Evolutionary conservation across 352 stramenopile species (phyloP), one percentile per base, ranked within the genome.

Genomic region (Globisporangium middletonii): DNA sequence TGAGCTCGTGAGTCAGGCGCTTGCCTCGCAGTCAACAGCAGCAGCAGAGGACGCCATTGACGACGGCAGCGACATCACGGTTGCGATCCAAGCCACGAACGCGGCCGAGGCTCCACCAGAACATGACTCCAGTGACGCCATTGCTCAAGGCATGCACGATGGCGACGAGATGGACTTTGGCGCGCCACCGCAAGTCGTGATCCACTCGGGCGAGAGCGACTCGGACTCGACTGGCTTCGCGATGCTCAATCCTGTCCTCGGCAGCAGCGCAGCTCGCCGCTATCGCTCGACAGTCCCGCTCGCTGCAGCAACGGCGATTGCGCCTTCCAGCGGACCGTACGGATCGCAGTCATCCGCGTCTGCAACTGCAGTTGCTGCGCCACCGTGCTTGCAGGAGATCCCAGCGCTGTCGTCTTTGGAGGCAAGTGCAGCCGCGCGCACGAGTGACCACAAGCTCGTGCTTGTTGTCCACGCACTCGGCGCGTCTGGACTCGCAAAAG

Each of bases 151-250:
- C 9, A 2, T 37, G 16, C 16, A 35, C 3, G 53, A 52, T 3
- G 66, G 71, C 51, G 69, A 75, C 8, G 67, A 68, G 15, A 57
- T 64, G 18, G 50, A 71, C 30, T 35, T 35, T 38, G 67, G 58
- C 35, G 53, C 63, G 1, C 61, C 66, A 0, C 77, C 80, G 4
- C 74, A 89, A 59, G 76, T 91, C 3, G 71, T 91, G 38, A 91
- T 91, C 49, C 80, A 91, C 54, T 88, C 80, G 23, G 73, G 74
- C 16, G 80, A 90, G 43, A 85, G 70, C 23, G 78, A 90, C 42
- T 73, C 75, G 33, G 71, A 84, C 38, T 76, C 68, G 33, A 63
- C 67, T 16, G 72, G 75, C 16, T 91, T 86, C 44, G 78, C 73
- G 43, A 89, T 71, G 18, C 65, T 89, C 3, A 91, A 91, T 33